A percentile compares a stretch with the other conserved stretches of the same genome.
These are phyloP conservation scores for Scutellaria minor DNA, from an alignment of 257 asterid genomes.

Conservation along the genomic window DNA sequence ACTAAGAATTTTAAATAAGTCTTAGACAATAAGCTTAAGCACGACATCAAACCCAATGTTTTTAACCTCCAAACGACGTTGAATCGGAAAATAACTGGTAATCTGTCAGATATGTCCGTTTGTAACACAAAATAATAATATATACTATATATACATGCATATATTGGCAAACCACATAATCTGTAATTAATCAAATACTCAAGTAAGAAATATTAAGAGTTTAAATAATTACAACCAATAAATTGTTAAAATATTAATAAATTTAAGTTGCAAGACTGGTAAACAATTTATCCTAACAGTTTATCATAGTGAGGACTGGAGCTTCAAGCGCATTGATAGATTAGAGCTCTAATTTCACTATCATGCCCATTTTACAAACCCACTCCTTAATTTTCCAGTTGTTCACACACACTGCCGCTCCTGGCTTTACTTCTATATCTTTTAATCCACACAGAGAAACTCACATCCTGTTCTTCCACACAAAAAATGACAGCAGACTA, in stretches of 20 bases:
- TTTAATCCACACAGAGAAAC: background rate
- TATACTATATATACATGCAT: background rate
- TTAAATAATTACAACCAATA: conserved; percentile 10
- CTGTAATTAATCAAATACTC: background rate
- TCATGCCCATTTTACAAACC: background rate
- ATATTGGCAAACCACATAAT: background rate
- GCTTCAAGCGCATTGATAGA: background rate
- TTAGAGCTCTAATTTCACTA: background rate
- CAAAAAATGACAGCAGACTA: background rate
- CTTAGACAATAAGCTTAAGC: background rate
- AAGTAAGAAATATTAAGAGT: conserved; percentile 1
- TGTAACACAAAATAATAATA: background rate
- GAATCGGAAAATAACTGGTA: background rate
- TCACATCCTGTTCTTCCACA: background rate
- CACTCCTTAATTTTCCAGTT: background rate
- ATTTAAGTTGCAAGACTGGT: background rate
- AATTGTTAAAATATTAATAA: background rate
- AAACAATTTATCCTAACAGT: background rate
- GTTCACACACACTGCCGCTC: background rate
- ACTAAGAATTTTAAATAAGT: conserved; percentile 8
- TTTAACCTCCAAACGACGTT: background rate
- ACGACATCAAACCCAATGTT: background rate
- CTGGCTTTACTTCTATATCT: background rate
- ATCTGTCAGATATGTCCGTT: background rate
- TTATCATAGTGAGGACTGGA: background rate